Evolutionary conservation across 2,329 filamentous ascomycete genomes (phyloP), one percentile per base, ranked within the genome.

Genomic region (Xylariaceae sp.): DNA sequence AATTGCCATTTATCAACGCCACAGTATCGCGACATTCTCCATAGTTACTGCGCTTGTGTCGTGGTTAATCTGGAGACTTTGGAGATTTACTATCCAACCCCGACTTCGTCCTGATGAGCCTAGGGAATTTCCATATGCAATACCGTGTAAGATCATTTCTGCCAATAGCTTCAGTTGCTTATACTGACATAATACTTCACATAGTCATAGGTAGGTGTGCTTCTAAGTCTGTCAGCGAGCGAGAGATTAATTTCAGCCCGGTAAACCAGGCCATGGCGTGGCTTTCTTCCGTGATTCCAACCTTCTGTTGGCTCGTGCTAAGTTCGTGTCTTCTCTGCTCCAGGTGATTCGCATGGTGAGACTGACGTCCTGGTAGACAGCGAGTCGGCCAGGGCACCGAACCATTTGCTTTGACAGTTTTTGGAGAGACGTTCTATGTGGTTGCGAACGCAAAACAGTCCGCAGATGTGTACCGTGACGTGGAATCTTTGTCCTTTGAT

Each of bases 401-500:
- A 12, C 65, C 63, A 0, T 66, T 65, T 44, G 51, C 62, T 10
- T 41, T 67, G 6, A 63, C 60, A 1, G 50, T 48, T 22, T 53
- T 57, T 33, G 60, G 61, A 11, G 44, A 41, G 10, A 63, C 48
- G 6, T 54, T 60, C n/a, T 66, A 66, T 42, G 53, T 66, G 18
- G 46, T 66, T 1, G 60, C 62, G 5, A 44, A 61, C 12, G 28
- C 55, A 1, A 56, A 62, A 38, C 50, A 65, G n/a, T 51, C 54
- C 2, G 56, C 51, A 1, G 54, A 60, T 12, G 57, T 60, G 14
- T 61, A 66, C 54, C 55, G 59, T 13, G 58, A 66, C 48, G 56
- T 31, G 12, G 39, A 63, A 6, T 54, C 62, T 2, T 53, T 67
- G 4, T 60, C 60, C 2, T 62, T 63, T 36, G 53, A 67, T 3